Evolutionary conservation across 2,329 filamentous ascomycete species (phyloP).

Genomic region (Coniochaeta ligniaria): DNA sequence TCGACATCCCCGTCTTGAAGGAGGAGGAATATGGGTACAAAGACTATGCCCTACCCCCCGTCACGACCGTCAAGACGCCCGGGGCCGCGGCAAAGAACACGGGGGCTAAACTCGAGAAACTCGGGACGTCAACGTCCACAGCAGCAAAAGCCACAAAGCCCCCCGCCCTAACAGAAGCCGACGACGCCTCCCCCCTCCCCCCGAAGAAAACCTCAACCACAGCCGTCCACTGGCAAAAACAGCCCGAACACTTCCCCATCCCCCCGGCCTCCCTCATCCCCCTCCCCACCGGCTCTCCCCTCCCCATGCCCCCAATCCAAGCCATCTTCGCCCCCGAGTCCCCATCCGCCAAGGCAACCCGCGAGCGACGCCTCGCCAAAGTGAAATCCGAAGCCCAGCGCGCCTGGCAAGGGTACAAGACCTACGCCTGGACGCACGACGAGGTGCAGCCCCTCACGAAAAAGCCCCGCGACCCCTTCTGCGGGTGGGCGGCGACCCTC

Average conservation of each 20-base stretch:
- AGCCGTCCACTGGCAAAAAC: constrained; percentile 65
- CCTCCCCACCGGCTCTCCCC: constrained; percentile 66
- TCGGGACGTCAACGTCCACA: constrained; percentile 11
- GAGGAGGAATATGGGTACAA: neutral
- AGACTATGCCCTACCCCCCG: neutral
- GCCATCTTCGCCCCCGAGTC: constrained; percentile 62
- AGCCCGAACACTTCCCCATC: constrained; percentile 72
- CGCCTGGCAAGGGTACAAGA: constrained; percentile 77
- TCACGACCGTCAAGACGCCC: neutral
- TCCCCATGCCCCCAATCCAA: constrained; percentile 70
- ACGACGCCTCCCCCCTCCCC: constrained; percentile 13
- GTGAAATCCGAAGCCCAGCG: constrained; percentile 71
- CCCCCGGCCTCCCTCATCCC: constrained; percentile 61
- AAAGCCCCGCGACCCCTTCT: constrained; percentile 70
- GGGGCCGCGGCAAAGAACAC: neutral
- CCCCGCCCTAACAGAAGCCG: neutral
- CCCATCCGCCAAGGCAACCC: constrained; percentile 48
- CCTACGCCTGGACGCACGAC: constrained; percentile 77
- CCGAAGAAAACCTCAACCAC: constrained; percentile 7
- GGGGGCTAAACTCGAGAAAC: constrained; percentile 10
- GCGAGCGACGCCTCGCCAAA: constrained; percentile 54
- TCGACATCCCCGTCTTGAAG: neutral
- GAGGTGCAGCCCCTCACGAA: constrained; percentile 71
- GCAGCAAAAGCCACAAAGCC: constrained; percentile 5
- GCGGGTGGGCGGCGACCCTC: constrained; percentile 82